Conservation (phyloP, 352 stramenopile genomes). For the Globisporangium cederbergense region DNA sequence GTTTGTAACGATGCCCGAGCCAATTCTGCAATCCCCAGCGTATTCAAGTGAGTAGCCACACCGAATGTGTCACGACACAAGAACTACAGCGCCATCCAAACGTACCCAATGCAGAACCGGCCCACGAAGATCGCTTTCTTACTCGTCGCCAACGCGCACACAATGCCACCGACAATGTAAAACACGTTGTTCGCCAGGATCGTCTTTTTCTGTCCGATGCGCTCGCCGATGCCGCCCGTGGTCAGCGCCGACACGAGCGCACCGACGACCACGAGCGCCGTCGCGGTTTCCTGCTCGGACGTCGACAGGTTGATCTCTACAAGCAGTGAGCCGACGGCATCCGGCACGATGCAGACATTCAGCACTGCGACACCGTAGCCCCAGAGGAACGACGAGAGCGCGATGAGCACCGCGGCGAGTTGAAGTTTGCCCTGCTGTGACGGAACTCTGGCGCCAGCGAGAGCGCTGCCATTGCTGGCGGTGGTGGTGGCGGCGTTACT, state of each 20-base stretch:
- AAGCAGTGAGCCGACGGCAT: slow-evolving; percentile 68
- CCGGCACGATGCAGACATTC: slow-evolving; percentile 76
- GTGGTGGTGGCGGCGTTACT: slow-evolving; percentile 3
- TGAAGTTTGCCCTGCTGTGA: slow-evolving; percentile 22
- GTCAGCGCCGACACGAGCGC: slow-evolving; percentile 60
- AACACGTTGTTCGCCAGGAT: slow-evolving; percentile 74
- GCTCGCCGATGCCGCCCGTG: slow-evolving; percentile 48
- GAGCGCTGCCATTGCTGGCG: neutral
- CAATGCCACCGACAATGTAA: slow-evolving; percentile 49
- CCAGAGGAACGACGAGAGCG: slow-evolving; percentile 80
- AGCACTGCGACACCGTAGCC: slow-evolving; percentile 64
- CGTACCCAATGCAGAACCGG: slow-evolving; percentile 50
- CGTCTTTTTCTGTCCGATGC: slow-evolving; percentile 57
- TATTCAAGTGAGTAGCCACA: neutral
- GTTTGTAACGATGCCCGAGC: slow-evolving; percentile 75
- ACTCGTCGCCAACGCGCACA: slow-evolving; percentile 56
- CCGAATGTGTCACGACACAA: neutral
- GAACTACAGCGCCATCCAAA: neutral
- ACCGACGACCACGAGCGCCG: slow-evolving; percentile 70
- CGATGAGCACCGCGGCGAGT: slow-evolving; percentile 55
- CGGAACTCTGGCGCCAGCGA: neutral
- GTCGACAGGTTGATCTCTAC: slow-evolving; percentile 71
- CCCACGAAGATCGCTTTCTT: slow-evolving; percentile 62
- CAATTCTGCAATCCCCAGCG: slow-evolving; percentile 22
- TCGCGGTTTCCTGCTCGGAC: slow-evolving; percentile 69